A percentile compares a stretch with the other conserved stretches of the same genome.
Evolutionary conservation across 352 stramenopile species (phyloP).

Genomic region (Phytophthora cajani): DNA sequence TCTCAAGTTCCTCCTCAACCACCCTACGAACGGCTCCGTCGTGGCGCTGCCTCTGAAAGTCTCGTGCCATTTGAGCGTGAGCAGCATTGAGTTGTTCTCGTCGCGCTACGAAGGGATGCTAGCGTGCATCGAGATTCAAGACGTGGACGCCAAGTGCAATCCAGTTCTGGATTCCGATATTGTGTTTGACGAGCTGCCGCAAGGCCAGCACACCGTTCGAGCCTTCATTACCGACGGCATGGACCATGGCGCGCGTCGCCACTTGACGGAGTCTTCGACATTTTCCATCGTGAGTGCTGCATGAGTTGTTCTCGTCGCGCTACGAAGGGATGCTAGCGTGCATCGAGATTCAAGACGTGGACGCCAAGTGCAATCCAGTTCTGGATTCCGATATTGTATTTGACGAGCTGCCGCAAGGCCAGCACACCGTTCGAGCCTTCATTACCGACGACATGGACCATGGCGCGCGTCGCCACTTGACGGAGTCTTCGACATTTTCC

Average conservation of each 20-base stretch:
- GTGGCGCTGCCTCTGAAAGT: slow-evolving; percentile 5
- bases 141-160: neutral
- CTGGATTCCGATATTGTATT: slow-evolving; percentile 8
- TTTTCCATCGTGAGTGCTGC: too few relatives aligned
- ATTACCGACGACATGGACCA: neutral
- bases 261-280: neutral
- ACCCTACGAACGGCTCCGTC: slow-evolving; percentile 5
- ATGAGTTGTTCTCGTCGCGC: neutral
- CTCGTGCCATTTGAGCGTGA: slow-evolving; percentile 1
- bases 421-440: slow-evolving; percentile 5
- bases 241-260: neutral
- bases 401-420: neutral
- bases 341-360: slow-evolving; percentile 1
- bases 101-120: neutral
- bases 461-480: neutral
- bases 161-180: slow-evolving; percentile 9
- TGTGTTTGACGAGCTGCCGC: slow-evolving; percentile 1
- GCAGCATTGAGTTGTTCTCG: slow-evolving; percentile 1
- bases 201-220: slow-evolving; percentile 2
- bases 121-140: slow-evolving; percentile 8
- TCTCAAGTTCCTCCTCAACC: neutral
- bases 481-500: neutral
- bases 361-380: slow-evolving; percentile 2
- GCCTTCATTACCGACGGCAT: neutral
- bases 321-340: slow-evolving; percentile 5